Percentiles rank a stretch among this genome's conserved stretches.
phyloP scores from a whole-genome alignment of 1,139 yeast genomes.

The Nakaseomyces kungkrabaensis region DNA sequence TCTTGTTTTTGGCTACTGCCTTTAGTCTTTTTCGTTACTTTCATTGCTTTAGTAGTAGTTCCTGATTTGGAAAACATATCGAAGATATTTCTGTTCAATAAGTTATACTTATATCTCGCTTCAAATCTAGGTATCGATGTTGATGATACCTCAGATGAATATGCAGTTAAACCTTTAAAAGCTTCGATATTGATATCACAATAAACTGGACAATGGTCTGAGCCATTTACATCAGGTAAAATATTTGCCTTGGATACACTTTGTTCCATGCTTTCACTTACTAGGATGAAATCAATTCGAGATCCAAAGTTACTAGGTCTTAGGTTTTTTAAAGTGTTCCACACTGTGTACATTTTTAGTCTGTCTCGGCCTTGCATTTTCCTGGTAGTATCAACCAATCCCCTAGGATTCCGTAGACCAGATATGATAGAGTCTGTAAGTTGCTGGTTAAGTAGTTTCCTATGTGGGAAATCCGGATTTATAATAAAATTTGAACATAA shows the following conservation, averaged over 20 bases:
- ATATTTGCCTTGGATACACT: conserved; percentile 45
- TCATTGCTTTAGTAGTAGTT: not conserved
- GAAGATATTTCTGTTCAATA: conserved; percentile 45
- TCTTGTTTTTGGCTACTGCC: not conserved
- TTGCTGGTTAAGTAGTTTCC: conserved; percentile 36
- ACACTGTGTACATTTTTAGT: conserved; percentile 72
- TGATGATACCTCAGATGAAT: not conserved
- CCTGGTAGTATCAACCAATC: conserved; percentile 58
- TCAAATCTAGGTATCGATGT: conserved; percentile 39
- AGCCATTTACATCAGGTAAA: conserved; percentile 63
- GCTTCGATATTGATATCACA: conserved; percentile 44
- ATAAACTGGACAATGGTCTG: conserved; percentile 90
- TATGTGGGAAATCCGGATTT: conserved; percentile 34
- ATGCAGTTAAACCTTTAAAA: not conserved
- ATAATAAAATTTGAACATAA: conserved; percentile 35
- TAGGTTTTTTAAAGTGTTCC: conserved; percentile 78
- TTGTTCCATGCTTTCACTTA: conserved; percentile 33
- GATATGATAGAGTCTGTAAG: conserved; percentile 27
- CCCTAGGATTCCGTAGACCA: conserved; percentile 29
- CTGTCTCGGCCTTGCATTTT: conserved; percentile 42
- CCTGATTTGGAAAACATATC: conserved; percentile 35
- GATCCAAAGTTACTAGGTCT: conserved; percentile 82
- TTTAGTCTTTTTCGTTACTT: not conserved
- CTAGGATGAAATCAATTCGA: conserved; percentile 67
- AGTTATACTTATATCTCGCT: conserved; percentile 43